Evolutionary conservation across 495 filamentous ascomycete genomes (phyloP), one percentile per base, ranked within the genome.

Genomic region (Hypomontagnella submonticulosa): DNA sequence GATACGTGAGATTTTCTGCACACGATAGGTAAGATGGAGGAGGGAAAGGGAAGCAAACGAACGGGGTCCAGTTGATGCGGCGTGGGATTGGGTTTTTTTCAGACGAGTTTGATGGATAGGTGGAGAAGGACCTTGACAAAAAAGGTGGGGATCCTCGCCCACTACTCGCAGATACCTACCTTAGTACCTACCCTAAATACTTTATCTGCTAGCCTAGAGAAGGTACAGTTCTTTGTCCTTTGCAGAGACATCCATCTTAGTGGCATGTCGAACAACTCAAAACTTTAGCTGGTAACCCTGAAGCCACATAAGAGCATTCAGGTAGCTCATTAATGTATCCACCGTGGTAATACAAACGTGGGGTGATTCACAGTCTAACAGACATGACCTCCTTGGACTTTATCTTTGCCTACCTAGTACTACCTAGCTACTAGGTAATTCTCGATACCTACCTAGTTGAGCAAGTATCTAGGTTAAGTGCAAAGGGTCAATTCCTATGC

Each of bases 11-110:
- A 65, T 66, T 53, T 61, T 66, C 62, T 70, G 63, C 64, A 62
- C 63, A 67, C 66, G 69, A 73, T 69, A 65, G 43, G 66, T 70
- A 66, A 67, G 63, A 71, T 72, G 67, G 62, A 65, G 73, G 69
- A 70, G 61, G 70, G 58, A 60, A 66, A 66, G 63, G 57, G 59
- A 71, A 73, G 70, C 63, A 72, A 73, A 27, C 23, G 23, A n/a
- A 73, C 70, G 68, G 70, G 71, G 67, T 58, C 53, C 41, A 57
- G 38, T 43, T 58, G 47, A 66, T 69, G 67, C 63, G 62, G 57
- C 63, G 46, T 66, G 52, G 63, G 53, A 69, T 59, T 66, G 59
- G 67, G 64, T 54, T 70, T 66, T 67, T 65, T 63, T 66, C 56
- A 66, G 52, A 57, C 46, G 63, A 65, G 41, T 60, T 66, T 69